Percentiles rank a stretch among this genome's conserved stretches.
Conservation (phyloP, 1,284 basidiomycete genomes). For the Trametes hirsuta region DNA sequence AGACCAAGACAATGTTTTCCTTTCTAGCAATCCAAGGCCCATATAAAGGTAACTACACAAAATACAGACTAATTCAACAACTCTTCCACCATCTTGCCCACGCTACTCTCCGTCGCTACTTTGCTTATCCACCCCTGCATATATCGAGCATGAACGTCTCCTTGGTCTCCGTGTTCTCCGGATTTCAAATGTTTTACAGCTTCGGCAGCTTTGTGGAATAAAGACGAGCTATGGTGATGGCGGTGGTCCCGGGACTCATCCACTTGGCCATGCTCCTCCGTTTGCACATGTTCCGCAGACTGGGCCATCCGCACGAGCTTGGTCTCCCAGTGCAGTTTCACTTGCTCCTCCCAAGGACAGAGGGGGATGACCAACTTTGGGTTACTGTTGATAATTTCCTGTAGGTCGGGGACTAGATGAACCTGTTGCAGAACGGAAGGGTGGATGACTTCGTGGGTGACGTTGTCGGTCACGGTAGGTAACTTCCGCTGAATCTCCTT, state of each 20-base stretch:
- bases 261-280: constrained; percentile 2
- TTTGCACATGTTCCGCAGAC: not conserved
- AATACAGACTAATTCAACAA: constrained; percentile 3
- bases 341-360: constrained; percentile 55
- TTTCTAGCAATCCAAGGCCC: too few species aligned
- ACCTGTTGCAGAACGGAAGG: constrained; percentile 57
- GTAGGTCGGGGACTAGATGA: constrained; percentile 40
- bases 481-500: constrained; percentile 47
- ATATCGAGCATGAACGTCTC: constrained; percentile 4
- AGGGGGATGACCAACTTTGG: constrained; percentile 49
- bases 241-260: constrained; percentile 2
- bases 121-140: constrained; percentile 12
- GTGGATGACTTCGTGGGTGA: constrained; percentile 65
- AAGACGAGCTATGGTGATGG: constrained; percentile 1
- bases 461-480: constrained; percentile 47
- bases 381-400: constrained; percentile 40
- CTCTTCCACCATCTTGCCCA: constrained; percentile 26
- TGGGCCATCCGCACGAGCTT: not conserved
- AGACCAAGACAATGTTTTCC: too few species aligned
- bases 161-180: not conserved
- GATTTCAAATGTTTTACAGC: constrained; percentile 10
- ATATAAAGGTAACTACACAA: not conserved
- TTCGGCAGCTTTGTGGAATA: constrained; percentile 11
- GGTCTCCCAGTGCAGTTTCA: constrained; percentile 49
- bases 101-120: constrained; percentile 22